Percentiles rank a stretch among this genome's conserved stretches.
Conservation (phyloP, 2,329 filamentous ascomycete species). For the Leptographium wingfieldii region DNA sequence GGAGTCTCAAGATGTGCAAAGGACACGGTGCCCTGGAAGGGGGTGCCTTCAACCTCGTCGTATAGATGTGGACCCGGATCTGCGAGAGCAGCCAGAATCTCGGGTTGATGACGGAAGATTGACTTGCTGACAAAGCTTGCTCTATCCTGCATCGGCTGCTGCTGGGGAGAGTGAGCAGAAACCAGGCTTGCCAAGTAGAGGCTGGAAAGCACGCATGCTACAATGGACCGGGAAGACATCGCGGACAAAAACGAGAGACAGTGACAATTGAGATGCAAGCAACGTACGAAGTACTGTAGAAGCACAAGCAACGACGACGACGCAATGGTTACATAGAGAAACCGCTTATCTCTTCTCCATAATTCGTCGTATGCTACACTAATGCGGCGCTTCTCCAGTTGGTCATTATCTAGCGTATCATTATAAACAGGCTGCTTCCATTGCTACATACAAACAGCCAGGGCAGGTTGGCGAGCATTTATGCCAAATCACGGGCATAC, state of each 20-base stretch:
- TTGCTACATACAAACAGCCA: too few species aligned
- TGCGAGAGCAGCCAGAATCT: neutral
- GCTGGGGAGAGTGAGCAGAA: neutral
- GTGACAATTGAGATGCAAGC: too few species aligned
- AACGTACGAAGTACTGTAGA: too few species aligned
- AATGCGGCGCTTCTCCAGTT: neutral
- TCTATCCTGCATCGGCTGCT: neutral
- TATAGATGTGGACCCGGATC: neutral
- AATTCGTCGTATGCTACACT: neutral
- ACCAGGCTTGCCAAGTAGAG: neutral
- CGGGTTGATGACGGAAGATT: neutral
- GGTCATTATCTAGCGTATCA: too few species aligned
- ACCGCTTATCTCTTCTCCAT: too few species aligned
- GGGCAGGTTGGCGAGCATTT: too few species aligned
- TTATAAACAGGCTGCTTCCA: too few species aligned
- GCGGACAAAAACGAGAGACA: too few species aligned
- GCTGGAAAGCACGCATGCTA: neutral
- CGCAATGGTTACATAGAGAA: too few species aligned
- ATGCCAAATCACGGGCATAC: too few species aligned
- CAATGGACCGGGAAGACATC: neutral
- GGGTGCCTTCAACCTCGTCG: neutral
- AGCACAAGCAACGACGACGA: too few species aligned
- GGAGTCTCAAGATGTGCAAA: conserved; percentile 4
- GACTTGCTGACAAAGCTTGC: neutral
- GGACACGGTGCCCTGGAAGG: conserved; percentile 2